phyloP scores from a whole-genome alignment of 495 filamentous ascomycete species.

The Elasticomyces elasticus region DNA sequence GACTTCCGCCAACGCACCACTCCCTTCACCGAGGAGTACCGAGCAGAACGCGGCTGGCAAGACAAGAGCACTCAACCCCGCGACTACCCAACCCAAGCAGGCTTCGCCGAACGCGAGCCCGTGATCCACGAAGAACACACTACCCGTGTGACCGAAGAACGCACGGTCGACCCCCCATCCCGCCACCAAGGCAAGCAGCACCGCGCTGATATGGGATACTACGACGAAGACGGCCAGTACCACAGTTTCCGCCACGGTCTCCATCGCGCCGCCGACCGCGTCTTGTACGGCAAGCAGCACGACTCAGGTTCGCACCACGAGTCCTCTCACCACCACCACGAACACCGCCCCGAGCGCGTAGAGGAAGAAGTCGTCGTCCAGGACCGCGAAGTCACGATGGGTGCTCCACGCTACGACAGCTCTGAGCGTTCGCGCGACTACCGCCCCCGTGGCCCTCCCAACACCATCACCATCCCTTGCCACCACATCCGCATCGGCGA shows the following conservation, averaged over 20 bases:
- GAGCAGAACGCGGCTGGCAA: conserved; percentile 36
- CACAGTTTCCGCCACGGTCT: conserved; percentile 87
- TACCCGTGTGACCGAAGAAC: conserved; percentile 31
- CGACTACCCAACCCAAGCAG: conserved; percentile 11
- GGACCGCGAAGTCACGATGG: conserved; percentile 25
- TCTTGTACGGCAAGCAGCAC: conserved; percentile 58
- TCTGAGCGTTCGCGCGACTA: conserved; percentile 16
- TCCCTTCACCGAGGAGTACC: conserved; percentile 52
- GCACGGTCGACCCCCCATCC: conserved; percentile 41
- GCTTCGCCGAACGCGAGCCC: conserved; percentile 18
- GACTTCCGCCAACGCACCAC: conserved; percentile 69
- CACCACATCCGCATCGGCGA: conserved; percentile 99
- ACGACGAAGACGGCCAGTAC: conserved; percentile 95
- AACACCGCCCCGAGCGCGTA: conserved; percentile 24
- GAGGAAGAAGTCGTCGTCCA: conserved; percentile 28
- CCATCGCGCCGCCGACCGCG: conserved; percentile 70
- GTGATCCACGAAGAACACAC: conserved; percentile 19
- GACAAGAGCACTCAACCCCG: conserved; percentile 24
- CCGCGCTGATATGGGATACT: conserved; percentile 75
- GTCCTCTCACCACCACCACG: conserved; percentile 38
- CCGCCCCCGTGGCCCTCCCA: conserved; percentile 39
- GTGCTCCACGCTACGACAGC: conserved; percentile 20
- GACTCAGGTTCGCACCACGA: too few species aligned
- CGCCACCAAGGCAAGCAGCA: conserved; percentile 53
- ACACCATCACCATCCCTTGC: conserved; percentile 96